A percentile compares a stretch with the other conserved stretches of the same genome.
Conservation (phyloP, 441 rosid genomes). For the Erodium moschatum region DNA sequence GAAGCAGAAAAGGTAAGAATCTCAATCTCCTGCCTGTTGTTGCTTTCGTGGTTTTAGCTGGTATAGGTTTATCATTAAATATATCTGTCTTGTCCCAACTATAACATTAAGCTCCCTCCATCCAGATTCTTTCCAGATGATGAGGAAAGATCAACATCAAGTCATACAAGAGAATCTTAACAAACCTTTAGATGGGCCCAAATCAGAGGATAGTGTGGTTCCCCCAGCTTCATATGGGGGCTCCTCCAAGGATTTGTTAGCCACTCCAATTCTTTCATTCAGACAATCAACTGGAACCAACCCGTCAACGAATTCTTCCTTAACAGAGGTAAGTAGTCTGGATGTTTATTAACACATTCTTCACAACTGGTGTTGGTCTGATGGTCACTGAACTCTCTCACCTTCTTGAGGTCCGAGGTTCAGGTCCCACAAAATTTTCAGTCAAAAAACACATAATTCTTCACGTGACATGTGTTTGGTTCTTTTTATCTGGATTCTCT, state of each 20-base stretch:
- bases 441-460: not conserved
- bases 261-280: constrained; percentile 10
- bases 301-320: constrained; percentile 5
- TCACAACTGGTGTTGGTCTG: too few species aligned
- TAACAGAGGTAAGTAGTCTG: constrained; percentile 3
- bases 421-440: too few species aligned
- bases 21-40: constrained; percentile 11
- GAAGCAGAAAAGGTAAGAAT: constrained; percentile 23
- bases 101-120: constrained; percentile 12
- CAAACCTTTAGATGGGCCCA: constrained; percentile 14
- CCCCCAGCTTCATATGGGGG: constrained; percentile 12
- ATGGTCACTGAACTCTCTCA: too few species aligned
- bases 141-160: constrained; percentile 26
- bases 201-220: constrained; percentile 12
- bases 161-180: constrained; percentile 23
- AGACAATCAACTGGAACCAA: constrained; percentile 10
- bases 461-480: not conserved
- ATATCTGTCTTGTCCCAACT: constrained; percentile 8
- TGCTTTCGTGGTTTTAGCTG: not conserved
- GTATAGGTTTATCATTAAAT: constrained; percentile 7
- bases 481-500: not conserved
- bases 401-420: too few species aligned
- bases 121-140: constrained; percentile 26
- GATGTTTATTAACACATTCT: not conserved
- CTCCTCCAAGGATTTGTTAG: constrained; percentile 12